A percentile compares a stretch with the other conserved stretches of the same genome.
phyloP scores from a whole-genome alignment of 1,284 basidiomycete species.

The Moesziomyces sp. region DNA sequence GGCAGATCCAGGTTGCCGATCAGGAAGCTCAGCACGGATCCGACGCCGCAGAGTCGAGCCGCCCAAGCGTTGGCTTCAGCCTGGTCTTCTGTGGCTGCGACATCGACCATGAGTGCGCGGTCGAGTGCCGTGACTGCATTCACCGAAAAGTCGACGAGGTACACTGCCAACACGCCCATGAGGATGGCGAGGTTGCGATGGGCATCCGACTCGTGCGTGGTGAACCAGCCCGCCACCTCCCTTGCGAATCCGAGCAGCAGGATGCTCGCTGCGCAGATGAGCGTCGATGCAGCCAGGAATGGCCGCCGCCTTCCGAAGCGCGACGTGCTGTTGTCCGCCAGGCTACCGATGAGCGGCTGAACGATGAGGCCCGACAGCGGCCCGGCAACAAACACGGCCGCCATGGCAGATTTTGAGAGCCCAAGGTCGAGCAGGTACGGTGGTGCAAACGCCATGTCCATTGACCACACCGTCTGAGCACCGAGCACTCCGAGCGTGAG shows the following conservation, averaged over 20 bases:
- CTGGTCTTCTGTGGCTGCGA: constrained; percentile 75
- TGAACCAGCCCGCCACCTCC: constrained; percentile 53
- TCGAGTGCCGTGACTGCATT: constrained; percentile 89
- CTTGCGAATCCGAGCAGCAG: constrained; percentile 65
- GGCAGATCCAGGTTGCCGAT: constrained; percentile 62
- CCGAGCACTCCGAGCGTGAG: constrained; percentile 59
- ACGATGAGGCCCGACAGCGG: constrained; percentile 65
- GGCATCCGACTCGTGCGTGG: constrained; percentile 19
- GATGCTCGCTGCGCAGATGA: constrained; percentile 60
- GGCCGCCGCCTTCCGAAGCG: constrained; percentile 67
- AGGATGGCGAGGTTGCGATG: constrained; percentile 73
- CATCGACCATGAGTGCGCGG: constrained; percentile 80
- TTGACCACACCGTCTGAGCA: constrained; percentile 63
- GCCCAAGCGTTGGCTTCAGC: constrained; percentile 94
- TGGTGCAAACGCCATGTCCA: constrained; percentile 64
- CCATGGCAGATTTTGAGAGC: constrained; percentile 56
- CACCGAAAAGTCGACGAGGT: constrained; percentile 89
- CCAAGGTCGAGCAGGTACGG: constrained; percentile 62
- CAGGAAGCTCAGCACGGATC: constrained; percentile 61
- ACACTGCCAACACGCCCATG: constrained; percentile 86
- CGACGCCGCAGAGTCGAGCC: constrained; percentile 75
- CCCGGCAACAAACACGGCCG: constrained; percentile 61
- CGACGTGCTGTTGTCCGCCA: constrained; percentile 67
- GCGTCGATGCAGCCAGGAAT: constrained; percentile 63
- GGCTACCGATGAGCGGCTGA: constrained; percentile 67